Base-by-base conservation (phyloP, 1,284 basidiomycete species). In the Fistulina hepatica region DNA sequence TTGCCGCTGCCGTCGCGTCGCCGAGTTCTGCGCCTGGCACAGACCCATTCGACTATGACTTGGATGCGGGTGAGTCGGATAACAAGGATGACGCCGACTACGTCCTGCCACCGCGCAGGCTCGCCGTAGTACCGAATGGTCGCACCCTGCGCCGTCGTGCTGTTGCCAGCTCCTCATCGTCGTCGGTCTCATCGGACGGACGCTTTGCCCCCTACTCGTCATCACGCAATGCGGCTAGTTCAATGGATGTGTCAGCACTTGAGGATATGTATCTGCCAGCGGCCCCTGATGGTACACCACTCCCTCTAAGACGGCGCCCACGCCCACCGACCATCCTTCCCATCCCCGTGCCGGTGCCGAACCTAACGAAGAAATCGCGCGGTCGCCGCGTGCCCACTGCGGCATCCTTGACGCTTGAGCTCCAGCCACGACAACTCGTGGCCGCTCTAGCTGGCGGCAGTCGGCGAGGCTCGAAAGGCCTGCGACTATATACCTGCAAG, bases 281-380 rank as follows among this genome's bases (percentile, higher is more conserved):
- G 3, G 15, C 19, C 28, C n/a, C n/a, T n/a, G 19, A 31, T 19
- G 28, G 28, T 19, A 13, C 15, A 19, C 28, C 28, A 9, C 15
- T 31, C 28, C 16, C 23, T 16, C 46, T 42, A 40, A 45, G 46
- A 51, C 50, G 54, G 39, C 61, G 61, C 12, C 40, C 52, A 4
- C 54, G 61, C n/a, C 53, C 63, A 13, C 45, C 60, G 3, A 54
- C 60, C 25, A 58, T 57, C 19, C 53, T 71, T 5, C 70, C 72
- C 21, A 59, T 74, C 15, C 82, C 83, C 17, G 64, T 81, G 12
- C 78, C 78, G 10, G 70, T 82, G 3, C 78, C 78, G 7, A 75
- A 81, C 49, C 60, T 83, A 23, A 82, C 75, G 16, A 82, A 82
- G 59, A 81, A 81, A 57, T 75, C 71, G 40, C 65, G 80, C 7